These are phyloP conservation scores for Nematocida displodere DNA, from an alignment of 371 early-diverging fungal genomes.

Conservation along the genomic window DNA sequence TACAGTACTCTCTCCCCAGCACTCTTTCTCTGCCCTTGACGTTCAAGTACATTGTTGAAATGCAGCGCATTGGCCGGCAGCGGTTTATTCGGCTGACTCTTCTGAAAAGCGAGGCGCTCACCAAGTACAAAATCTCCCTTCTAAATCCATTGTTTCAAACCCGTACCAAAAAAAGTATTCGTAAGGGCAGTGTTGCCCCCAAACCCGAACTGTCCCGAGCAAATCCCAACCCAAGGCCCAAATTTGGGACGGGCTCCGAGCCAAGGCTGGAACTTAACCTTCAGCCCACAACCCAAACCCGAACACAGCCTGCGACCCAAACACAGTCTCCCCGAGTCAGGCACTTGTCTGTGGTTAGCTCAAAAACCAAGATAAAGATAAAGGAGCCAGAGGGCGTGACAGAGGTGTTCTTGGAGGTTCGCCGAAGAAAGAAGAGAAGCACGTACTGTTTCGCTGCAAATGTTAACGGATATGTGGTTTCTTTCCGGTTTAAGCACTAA, in stretches of 20 bases:
- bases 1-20: slow-evolving; percentile 2
- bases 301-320: not conserved
- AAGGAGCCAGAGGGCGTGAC: slow-evolving; percentile 34
- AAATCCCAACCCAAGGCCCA: too few relatives aligned
- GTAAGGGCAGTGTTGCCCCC: not conserved
- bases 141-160: slow-evolving; percentile 17
- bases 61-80: not conserved
- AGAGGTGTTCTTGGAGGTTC: slow-evolving; percentile 26
- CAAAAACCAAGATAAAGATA: not conserved
- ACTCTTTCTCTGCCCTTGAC: slow-evolving; percentile 3
- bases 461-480: slow-evolving; percentile 22
- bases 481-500: slow-evolving; percentile 10
- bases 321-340: not conserved
- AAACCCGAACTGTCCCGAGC: not conserved
- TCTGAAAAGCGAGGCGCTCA: not conserved
- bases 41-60: slow-evolving; percentile 23
- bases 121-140: slow-evolving; percentile 2
- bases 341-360: not conserved
- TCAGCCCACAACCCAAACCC: not conserved
- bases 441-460: not conserved
- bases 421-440: not conserved
- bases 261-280: too few relatives aligned
- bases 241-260: too few relatives aligned
- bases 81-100: slow-evolving; percentile 28
- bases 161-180: too few relatives aligned